Evolutionary conservation across 2,329 filamentous ascomycete genomes (phyloP), one percentile per base, ranked within the genome.

Genomic region (Pyrenochaeta sp.): DNA sequence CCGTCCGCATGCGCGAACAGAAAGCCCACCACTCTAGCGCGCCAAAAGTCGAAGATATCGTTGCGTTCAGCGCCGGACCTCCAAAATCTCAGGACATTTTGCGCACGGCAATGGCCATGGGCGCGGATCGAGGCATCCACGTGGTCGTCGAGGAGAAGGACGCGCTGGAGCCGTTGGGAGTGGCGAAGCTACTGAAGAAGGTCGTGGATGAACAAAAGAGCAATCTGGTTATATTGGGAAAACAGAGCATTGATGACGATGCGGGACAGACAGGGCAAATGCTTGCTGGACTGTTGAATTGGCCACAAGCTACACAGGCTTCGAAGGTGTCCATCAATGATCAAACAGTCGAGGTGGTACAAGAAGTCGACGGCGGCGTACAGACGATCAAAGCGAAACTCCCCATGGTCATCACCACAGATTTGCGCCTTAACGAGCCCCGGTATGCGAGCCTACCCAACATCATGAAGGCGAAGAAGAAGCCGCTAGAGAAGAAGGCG

Each of bases 401-500:
- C 79, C 95, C 95, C 0, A 89, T 98, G 88, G 83, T 99, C 51
- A 91, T 99, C 70, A 99, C 95, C 61, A 97, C 95, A 61, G 95
- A 99, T 83, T 79, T 99, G 81, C 84, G 95, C 51, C 82, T 99
- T 78, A 99, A 99, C 76, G 92, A 96, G 86, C 95, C 95, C 58
- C 85, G 95, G 65, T 99, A 97, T 78, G 95, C 94, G 24, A 97
- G 88, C 79, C 79, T 99, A 86, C 94, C 93, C 50, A 98, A 98
- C 77, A 98, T 99, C 66, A 99, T 99, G 95, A 99, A 98, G 90
- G 95, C 95, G 52, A 99, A 99, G 91, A 99, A 98, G 91, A 99
- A 99, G 90, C 91, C 91, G 74, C 75, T 99, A 70, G 92, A 95
- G 73, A 98, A 97, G 90, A 90, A 92, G 85, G 92, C 86, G 66